Conservation (phyloP, 2,329 filamentous ascomycete species). For the Penicillium italicum region DNA sequence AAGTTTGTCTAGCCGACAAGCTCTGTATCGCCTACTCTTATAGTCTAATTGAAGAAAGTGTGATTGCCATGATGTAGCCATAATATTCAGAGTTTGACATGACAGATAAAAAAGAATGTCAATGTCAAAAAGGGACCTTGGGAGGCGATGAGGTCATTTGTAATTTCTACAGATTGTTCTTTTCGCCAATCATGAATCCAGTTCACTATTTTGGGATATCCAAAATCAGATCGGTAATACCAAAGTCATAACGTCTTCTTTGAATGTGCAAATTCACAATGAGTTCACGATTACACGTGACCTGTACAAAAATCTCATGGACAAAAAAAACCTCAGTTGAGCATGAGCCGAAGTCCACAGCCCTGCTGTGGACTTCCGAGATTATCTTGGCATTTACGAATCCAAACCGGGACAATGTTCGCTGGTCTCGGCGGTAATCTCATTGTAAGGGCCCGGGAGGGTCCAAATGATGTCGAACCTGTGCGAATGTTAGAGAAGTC, state of each 20-base stretch:
- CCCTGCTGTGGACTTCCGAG: neutral
- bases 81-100: neutral
- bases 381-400: neutral
- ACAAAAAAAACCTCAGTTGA: neutral
- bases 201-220: no score
- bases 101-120: neutral
- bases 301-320: neutral
- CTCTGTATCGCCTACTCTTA: no score
- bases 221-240: neutral
- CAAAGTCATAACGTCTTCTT: neutral
- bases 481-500: neutral
- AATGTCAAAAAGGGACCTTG: neutral
- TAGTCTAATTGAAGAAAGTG: no score
- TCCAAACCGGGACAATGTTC: slow-evolving; percentile 57
- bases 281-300: neutral
- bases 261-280: neutral
- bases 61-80: no score
- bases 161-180: neutral
- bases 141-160: neutral
- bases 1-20: no score
- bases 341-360: no score
- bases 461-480: slow-evolving; percentile 58
- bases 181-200: neutral
- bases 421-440: slow-evolving; percentile 46
- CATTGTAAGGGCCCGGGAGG: slow-evolving; percentile 49